Conservation (phyloP, 164 flowering plant genomes). For the Nymphaea colorata region DNA sequence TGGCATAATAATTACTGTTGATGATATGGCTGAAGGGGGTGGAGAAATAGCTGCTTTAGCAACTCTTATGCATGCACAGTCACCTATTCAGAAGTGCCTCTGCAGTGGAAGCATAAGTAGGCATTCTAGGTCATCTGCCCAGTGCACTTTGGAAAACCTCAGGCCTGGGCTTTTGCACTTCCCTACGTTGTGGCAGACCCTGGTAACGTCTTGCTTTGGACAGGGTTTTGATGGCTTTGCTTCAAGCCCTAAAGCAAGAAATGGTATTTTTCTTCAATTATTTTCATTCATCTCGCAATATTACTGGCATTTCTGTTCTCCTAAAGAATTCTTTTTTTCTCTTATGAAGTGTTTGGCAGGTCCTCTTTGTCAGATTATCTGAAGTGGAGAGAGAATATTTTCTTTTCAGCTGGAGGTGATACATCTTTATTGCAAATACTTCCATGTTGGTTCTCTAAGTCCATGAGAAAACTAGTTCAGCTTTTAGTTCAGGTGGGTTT, state of each 20-base stretch:
- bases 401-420: slow-evolving; percentile 71
- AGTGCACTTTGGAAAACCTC: slow-evolving; percentile 92
- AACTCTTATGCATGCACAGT: slow-evolving; percentile 78
- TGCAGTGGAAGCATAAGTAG: slow-evolving; percentile 77
- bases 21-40: slow-evolving; percentile 97
- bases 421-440: slow-evolving; percentile 88
- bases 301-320: not conserved
- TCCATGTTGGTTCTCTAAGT: slow-evolving; percentile 91
- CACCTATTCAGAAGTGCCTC: slow-evolving; percentile 74
- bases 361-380: slow-evolving; percentile 65
- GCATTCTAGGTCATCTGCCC: slow-evolving; percentile 59
- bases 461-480: slow-evolving; percentile 71
- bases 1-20: slow-evolving; percentile 69
- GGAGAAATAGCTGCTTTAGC: slow-evolving; percentile 97
- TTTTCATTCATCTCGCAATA: not conserved
- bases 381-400: slow-evolving; percentile 75
- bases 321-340: not conserved
- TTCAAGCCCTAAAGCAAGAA: slow-evolving; percentile 29
- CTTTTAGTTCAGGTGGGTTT: slow-evolving; percentile 78
- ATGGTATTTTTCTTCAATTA: slow-evolving; percentile 24
- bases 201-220: slow-evolving; percentile 74
- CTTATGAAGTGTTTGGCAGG: slow-evolving; percentile 27
- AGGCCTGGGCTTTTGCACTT: slow-evolving; percentile 67
- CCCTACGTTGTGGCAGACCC: slow-evolving; percentile 84
- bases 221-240: slow-evolving; percentile 42